Evolutionary conservation across 1,284 basidiomycete species (phyloP), one percentile per base, ranked within the genome.

Genomic region (Sparassis latifolia): DNA sequence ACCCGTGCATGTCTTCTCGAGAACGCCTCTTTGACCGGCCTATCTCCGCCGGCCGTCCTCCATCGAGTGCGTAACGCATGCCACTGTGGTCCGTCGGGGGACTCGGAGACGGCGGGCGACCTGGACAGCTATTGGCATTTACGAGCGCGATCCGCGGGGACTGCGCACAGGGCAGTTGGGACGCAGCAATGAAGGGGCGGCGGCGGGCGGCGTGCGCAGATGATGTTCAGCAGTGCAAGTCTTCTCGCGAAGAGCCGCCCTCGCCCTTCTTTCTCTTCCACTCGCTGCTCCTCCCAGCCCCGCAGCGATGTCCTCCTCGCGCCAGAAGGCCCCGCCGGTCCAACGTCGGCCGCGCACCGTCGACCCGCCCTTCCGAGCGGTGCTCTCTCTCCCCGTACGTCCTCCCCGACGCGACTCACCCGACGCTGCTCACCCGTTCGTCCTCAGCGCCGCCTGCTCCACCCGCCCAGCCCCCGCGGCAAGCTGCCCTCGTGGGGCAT

Each of bases 391-490:
- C 5, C 81, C 82, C 10, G 74, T 76, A 12, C 52, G 74, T 62
- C 35, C 45, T 43, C 42, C 31, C 29, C n/a, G 31, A 10, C 50
- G 20, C 33, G 39, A n/a, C 44, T 3, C 33, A 2, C 33, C 41
- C 28, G 6, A 7, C 40, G 27, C 45, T 47, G 43, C 39, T 31
- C 37, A 42, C 28, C 37, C 47, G 20, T 37, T 10, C 42, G 33
- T 41, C 33, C 42, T 39, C 53, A 82, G 79, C 73, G 74, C 56
- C 78, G 85, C 5, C 70, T 87, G 42, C 80, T 81, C 53, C 81
- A 84, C 52, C 85, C 84, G 2, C 84, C 84, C 3, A 80, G 81
- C 5, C 76, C 81, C 2, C 75, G 82, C 2, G 79, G 78, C 42
- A 82, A 82, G 64, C 77, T 82, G 49, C 70, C 81, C 47, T 83